Base-by-base conservation (phyloP, 139 green algal species). In the Micractinium conductrix region DNA sequence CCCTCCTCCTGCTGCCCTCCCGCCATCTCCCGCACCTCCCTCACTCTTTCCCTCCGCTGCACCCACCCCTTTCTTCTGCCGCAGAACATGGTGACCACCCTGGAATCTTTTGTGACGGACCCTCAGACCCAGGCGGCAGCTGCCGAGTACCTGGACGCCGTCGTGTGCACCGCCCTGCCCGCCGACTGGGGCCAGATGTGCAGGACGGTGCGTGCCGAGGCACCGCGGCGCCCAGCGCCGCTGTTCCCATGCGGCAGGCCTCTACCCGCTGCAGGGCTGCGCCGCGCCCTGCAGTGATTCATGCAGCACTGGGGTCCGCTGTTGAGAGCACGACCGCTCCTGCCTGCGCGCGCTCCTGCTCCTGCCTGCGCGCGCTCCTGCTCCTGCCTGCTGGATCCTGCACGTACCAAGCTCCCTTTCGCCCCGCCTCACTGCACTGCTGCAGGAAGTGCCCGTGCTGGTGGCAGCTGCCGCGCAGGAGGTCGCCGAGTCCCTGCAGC, bases 401-500 rank as follows among this genome's bases (percentile, higher is more conserved):
- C 33, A 50, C n/a, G 16, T 21, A 1, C 12, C 6, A 42, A n/a
- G n/a, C n/a, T n/a, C n/a, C n/a, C n/a, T n/a, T n/a, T n/a, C n/a
- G n/a, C n/a, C n/a, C n/a, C n/a, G n/a, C n/a, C n/a, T n/a, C n/a
- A n/a, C n/a, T n/a, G n/a, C n/a, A n/a, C n/a, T n/a, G n/a, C n/a
- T n/a, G 10, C 71, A 84, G 74, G 81, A 89, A 63, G 65, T 81
- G n/a, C 74, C 71, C 6, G 58, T 87, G 58, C 37, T 89, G 48
- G 73, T 87, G n/a, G 68, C 74, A 2, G 44, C 71, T 17, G 67
- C 53, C 9, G 74, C 65, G 7, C 28, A 35, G 19, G 50, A 35
- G 35, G 45, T 87, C 12, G 16, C 71, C 24, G 35, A 74, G 10
- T 33, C 58, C 0, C 35, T 87, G 26, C 24, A 40, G 28, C 81